Conservation (phyloP, 2,329 filamentous ascomycete species). For the Thelonectria discophora region DNA sequence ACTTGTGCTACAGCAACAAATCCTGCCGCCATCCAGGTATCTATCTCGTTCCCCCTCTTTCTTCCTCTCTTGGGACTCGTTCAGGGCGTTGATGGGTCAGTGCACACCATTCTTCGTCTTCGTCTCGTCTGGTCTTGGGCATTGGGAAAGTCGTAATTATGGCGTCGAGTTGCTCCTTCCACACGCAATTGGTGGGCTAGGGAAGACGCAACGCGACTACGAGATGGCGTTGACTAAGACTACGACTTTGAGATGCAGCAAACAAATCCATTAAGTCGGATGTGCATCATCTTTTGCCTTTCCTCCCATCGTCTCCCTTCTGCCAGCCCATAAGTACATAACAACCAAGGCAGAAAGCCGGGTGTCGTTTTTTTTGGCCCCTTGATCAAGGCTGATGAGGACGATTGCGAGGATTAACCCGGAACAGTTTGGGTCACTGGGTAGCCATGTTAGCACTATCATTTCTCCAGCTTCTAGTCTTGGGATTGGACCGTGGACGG, state of each 20-base stretch:
- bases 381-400: not conserved
- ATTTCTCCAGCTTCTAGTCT: constrained; percentile 23
- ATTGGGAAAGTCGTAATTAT: constrained; percentile 20
- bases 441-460: constrained; percentile 17
- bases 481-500: not conserved
- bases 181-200: constrained; percentile 21
- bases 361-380: not conserved
- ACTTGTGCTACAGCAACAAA: not conserved
- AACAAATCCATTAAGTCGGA: too few species aligned
- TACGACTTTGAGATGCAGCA: not conserved
- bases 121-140: not conserved
- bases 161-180: constrained; percentile 16
- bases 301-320: not conserved
- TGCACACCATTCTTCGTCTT: constrained; percentile 1
- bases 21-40: not conserved
- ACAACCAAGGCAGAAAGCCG: not conserved
- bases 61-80: constrained; percentile 15
- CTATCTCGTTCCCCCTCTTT: constrained; percentile 2
- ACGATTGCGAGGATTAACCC: constrained; percentile 18
- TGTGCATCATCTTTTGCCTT: not conserved
- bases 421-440: constrained; percentile 4
- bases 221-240: constrained; percentile 4
- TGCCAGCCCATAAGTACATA: not conserved
- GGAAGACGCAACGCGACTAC: not conserved
- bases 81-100: constrained; percentile 11